Percentiles rank a stretch among this genome's conserved stretches.
phyloP scores from a whole-genome alignment of 1,284 basidiomycete genomes.

The Dichomitus squalens region DNA sequence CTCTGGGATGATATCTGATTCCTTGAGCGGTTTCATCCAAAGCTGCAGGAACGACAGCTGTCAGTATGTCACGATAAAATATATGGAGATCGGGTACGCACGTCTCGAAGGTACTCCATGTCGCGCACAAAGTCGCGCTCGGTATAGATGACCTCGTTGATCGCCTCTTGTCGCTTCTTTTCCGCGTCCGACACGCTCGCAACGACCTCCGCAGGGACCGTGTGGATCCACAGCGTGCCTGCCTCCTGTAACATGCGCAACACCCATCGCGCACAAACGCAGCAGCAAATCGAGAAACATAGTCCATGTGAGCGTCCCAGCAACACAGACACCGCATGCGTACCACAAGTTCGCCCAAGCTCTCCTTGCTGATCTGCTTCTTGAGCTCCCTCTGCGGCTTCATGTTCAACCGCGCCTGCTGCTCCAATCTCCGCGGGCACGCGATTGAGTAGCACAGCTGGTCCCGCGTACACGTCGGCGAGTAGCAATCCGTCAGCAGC shows the following conservation, averaged over 20 bases:
- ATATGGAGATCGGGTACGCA: constrained; percentile 42
- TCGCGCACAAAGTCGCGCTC: constrained; percentile 98
- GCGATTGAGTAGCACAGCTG: constrained; percentile 96
- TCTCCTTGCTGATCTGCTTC: constrained; percentile 81
- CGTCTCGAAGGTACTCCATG: constrained; percentile 97
- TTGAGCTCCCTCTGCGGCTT: constrained; percentile 90
- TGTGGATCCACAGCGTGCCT: constrained; percentile 96
- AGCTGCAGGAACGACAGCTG: constrained; percentile 45
- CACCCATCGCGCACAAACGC: background rate
- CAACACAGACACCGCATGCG: constrained; percentile 9
- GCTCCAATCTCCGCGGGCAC: constrained; percentile 92
- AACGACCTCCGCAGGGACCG: constrained; percentile 92
- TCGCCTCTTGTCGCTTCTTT: constrained; percentile 97
- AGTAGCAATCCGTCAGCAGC: constrained; percentile 96
- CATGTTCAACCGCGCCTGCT: constrained; percentile 91
- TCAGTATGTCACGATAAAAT: background rate
- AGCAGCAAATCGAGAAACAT: constrained; percentile 8
- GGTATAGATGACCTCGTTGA: constrained; percentile 99
- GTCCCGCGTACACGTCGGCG: constrained; percentile 94
- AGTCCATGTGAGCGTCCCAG: background rate
- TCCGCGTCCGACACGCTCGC: constrained; percentile 92
- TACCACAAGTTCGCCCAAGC: constrained; percentile 80
- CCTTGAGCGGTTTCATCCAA: constrained; percentile 89
- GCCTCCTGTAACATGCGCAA: constrained; percentile 61
- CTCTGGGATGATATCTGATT: constrained; percentile 78